Percentiles rank a stretch among this genome's conserved stretches.
Evolutionary conservation across 2,329 filamentous ascomycete species (phyloP).

Genomic region (Magnaporthiopsis poae): DNA sequence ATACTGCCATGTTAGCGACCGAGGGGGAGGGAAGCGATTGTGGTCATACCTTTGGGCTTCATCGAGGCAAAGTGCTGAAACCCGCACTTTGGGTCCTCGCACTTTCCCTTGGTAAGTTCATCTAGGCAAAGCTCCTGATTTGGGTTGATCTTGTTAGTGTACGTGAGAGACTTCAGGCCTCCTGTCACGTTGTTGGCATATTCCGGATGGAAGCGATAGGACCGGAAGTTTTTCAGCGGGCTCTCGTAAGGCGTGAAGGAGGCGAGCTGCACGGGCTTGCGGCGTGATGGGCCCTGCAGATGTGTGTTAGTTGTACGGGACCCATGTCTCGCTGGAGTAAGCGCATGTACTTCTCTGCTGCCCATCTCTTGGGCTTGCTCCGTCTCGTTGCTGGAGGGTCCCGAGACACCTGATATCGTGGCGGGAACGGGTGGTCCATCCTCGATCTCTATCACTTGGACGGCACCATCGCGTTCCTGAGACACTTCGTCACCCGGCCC

Average conservation of each 20-base stretch:
- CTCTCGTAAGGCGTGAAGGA: slow-evolving; percentile 60
- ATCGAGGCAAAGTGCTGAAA: slow-evolving; percentile 73
- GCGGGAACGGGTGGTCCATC: slow-evolving; percentile 15
- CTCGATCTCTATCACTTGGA: slow-evolving; percentile 12
- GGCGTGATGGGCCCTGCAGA: not conserved
- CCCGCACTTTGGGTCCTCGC: slow-evolving; percentile 62
- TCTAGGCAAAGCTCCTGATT: slow-evolving; percentile 65
- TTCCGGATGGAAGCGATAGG: slow-evolving; percentile 79
- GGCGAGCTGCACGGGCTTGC: not conserved
- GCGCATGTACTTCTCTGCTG: slow-evolving; percentile 34
- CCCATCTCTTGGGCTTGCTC: slow-evolving; percentile 19
- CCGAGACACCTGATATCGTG: slow-evolving; percentile 23
- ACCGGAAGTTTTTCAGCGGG: slow-evolving; percentile 70
- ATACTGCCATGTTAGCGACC: slow-evolving; percentile 10
- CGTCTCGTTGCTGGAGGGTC: slow-evolving; percentile 15
- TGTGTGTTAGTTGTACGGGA: slow-evolving; percentile 8
- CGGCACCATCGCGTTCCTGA: slow-evolving; percentile 8
- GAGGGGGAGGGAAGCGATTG: slow-evolving; percentile 19
- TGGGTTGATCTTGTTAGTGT: slow-evolving; percentile 80
- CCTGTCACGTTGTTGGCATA: slow-evolving; percentile 60
- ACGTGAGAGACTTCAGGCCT: slow-evolving; percentile 82
- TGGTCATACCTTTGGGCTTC: slow-evolving; percentile 61
- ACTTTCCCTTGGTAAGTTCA: slow-evolving; percentile 60
- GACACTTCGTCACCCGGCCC: slow-evolving; percentile 10
- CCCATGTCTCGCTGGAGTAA: slow-evolving; percentile 11